Base-by-base conservation (phyloP, 768 basidiomycete genomes). In the Leucocoprinus leucothites region DNA sequence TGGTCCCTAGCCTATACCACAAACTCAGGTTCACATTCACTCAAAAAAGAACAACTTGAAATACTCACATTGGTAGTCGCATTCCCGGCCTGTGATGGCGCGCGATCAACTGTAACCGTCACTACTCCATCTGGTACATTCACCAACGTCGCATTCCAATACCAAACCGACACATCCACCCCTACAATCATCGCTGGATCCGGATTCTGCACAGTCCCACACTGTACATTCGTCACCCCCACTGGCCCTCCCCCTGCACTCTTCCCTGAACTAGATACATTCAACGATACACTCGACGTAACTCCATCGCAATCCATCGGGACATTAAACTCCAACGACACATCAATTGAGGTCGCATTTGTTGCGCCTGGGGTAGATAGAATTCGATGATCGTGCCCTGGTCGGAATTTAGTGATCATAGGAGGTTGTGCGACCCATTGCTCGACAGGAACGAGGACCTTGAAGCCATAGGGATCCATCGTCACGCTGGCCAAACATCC, bases 321-420 rank as follows among this genome's bases (percentile, higher is more conserved):
- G 6, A 74, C 68, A 60, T 86, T 94, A 71, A 91, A 97, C 71
- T 96, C 89, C 58, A 97, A 76, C 0, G 77, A 65, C 52, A 97
- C 82, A 58, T 86, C 72, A 50, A 91, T 67, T 7, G 81, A 82
- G 1, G 80, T 81, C 24, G 82, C 83, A 53, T 81, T 71, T 22
- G 78, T 66, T 18, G 77, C 78, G 16, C 69, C 67, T 21, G 75
- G 66, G 21, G 76, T 74, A 28, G 73, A 70, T 22, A 78, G 63
- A 36, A 92, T 71, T 41, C 94, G 87, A 41, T 84, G 77, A 63
- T 97, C 94, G 67, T 97, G 94, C 1, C 94, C 94, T 0, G 94
- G 94, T 2, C 69, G 65, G 69, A 96, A 96, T 51, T 81, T 82
- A 16, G 91, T 91, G 54, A 97, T 67, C 53, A 82, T 80, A 14